Base-by-base conservation (phyloP, 1,284 basidiomycete genomes). In the Cerioporus squamosus region DNA sequence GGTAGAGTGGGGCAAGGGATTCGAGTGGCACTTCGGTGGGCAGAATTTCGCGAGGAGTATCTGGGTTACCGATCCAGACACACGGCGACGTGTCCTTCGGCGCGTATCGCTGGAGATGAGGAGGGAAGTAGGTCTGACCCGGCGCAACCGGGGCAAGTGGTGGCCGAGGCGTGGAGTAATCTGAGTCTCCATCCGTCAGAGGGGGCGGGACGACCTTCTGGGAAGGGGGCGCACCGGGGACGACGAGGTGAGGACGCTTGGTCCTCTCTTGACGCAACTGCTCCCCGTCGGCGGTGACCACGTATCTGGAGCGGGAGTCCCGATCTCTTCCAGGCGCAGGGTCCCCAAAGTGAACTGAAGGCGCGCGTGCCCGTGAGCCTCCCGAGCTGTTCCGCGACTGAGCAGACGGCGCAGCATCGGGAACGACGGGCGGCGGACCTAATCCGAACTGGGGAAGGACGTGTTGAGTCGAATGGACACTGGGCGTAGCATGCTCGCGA, bases 141-240 rank as follows among this genome's bases (percentile, higher is more conserved):
- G 38, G 31, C 20, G 17, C 38, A 46, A 49, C 23, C 5, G 31
- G 8, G 39, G 48, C 10, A n/a, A 12, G n/a, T 23, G 18, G 44
- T 7, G 56, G 56, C 1, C 62, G 57, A 2, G 62, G 62, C 14
- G 62, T 64, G 6, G n/a, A n/a, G n/a, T 23, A 42, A 22, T 60
- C 57, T 24, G 43, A 23, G 23, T 64, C 59, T 20, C 48, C 44
- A n/a, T 47, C 40, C 0, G 52, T 49, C 36, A 48, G 57, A 18
- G 33, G 51, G 15, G 59, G 64, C 20, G 66, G 66, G 3, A 68
- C 46, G 10, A 67, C 54, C 44, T 62, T 67, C 26, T 59, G 61
- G 10, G 59, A 43, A 24, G 51, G 53, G 20, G 57, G 58, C 23
- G 70, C 70, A 40, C 70, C 70, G 12, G 69, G 69, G 17, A 70